Percentiles rank a stretch among this genome's conserved stretches.
Evolutionary conservation across 2,329 filamentous ascomycete genomes (phyloP).

Genomic region (Dendrostoma leiphaemia): DNA sequence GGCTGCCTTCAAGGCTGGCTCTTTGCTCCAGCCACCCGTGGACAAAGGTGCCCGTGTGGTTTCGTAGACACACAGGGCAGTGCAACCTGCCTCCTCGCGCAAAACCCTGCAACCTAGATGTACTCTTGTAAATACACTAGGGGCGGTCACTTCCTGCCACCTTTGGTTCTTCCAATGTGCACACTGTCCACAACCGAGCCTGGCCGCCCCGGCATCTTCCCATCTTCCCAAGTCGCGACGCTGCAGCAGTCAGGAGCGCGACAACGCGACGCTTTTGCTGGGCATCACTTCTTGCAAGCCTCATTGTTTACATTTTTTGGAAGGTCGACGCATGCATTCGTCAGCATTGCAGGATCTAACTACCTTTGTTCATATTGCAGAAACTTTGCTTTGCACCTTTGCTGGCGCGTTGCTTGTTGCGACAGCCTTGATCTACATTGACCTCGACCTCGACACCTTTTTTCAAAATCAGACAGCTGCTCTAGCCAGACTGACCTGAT

Average conservation of each 20-base stretch:
- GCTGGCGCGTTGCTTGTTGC: constrained; percentile 16
- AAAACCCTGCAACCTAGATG: too few species aligned
- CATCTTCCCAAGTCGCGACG: constrained; percentile 11
- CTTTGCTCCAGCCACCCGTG: too few species aligned
- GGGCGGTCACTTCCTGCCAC: not conserved
- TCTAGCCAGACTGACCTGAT: not conserved
- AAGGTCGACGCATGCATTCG: not conserved
- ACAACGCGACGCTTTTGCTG: constrained; percentile 11
- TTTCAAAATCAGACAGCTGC: not conserved
- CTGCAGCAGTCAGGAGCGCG: not conserved
- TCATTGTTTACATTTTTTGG: constrained; percentile 7
- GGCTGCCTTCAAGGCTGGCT: too few species aligned
- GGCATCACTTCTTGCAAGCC: constrained; percentile 10
- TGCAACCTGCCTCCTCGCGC: too few species aligned
- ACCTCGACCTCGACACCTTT: constrained; percentile 2
- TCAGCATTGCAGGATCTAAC: not conserved
- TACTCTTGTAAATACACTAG: not conserved
- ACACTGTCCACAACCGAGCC: not conserved
- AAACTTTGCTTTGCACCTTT: constrained; percentile 1
- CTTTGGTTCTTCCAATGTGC: not conserved
- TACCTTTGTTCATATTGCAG: not conserved
- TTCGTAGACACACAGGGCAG: too few species aligned
- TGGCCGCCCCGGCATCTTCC: constrained; percentile 2
- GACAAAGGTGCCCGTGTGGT: too few species aligned
- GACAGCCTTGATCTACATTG: constrained; percentile 10